Evolutionary conservation across 257 asterid genomes (phyloP), one percentile per base, ranked within the genome.

Genomic region (Nicotiana tomentosiformis): DNA sequence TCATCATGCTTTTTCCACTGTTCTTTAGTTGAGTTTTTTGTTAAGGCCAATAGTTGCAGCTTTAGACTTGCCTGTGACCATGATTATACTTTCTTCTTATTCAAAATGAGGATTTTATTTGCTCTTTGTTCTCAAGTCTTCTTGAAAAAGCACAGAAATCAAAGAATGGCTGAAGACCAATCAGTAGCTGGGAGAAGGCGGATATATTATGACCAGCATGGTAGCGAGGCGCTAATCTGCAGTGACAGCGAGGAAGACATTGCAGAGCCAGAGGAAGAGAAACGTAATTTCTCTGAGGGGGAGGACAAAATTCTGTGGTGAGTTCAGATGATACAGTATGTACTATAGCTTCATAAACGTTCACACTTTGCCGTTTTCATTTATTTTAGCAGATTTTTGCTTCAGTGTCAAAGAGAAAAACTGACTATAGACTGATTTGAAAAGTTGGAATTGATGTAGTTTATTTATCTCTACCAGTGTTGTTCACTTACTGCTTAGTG

Each of bases 181-280:
- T 93, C 99, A 37, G 98, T 94, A 49, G 88, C 91, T 61, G 98
- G 98, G 85, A 93, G 95, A 77, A 91, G 98, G 83, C 94, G 94
- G 51, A 96, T 96, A 81, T 96, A 96, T 88, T 96, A 96, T 85
- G 98, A 94, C 86, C 90, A 89, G 77, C 92, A 91, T 82, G 96
- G 97, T 82, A 89, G 97, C 72, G 99, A 96, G 93, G 94, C 99
- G 61, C 89, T 96, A 84, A 85, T 96, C 83, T 94, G 98, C 83
- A 96, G 99, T 81, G 99, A 96, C 89, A 96, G 98, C 85, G 98
- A 96, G 90, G 99, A 96, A 84, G 99, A 96, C 78, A 84, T 84
- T 57, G 87, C 84, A 57, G 95, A 88, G 77, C 83, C 86, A 64
- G 98, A 90, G 82, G 90, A 80, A 74, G 92, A 86, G 86, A 96